Conservation (phyloP, 345 rosid genomes). For the Salix exigua region DNA sequence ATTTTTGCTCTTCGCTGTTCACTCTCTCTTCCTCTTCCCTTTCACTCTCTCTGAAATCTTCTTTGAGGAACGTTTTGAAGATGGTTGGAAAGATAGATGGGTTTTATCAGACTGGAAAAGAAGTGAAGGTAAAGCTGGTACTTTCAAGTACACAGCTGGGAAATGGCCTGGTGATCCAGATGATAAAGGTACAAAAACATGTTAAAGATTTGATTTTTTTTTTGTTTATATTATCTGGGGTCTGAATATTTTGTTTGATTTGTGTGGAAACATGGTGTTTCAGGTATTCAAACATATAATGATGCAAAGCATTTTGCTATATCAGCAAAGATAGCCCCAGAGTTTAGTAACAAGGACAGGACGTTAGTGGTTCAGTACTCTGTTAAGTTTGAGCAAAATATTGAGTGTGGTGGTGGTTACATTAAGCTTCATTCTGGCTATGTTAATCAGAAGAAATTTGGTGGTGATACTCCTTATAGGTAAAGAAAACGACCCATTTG, state of each 20-base stretch:
- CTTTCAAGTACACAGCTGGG: conserved; percentile 22
- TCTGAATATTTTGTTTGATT: neutral
- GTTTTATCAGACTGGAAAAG: conserved; percentile 34
- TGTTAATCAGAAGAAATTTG: conserved; percentile 95
- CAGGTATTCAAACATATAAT: conserved; percentile 79
- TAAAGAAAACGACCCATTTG: conserved; percentile 13
- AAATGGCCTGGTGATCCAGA: conserved; percentile 21
- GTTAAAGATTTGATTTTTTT: neutral
- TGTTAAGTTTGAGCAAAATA: conserved; percentile 79
- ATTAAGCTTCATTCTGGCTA: conserved; percentile 90
- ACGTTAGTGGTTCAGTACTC: conserved; percentile 90
- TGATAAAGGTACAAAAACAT: conserved; percentile 16
- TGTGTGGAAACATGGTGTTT: conserved; percentile 9
- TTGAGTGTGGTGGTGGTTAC: conserved; percentile 97
- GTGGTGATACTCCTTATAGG: conserved; percentile 99
- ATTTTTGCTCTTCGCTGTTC: neutral
- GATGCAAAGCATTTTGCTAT: conserved; percentile 86
- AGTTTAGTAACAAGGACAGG: conserved; percentile 77
- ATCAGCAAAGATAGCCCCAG: conserved; percentile 76
- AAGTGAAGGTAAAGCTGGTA: conserved; percentile 22
- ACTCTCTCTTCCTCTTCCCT: conserved; percentile 2
- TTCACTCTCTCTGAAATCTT: neutral
- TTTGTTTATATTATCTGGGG: neutral
- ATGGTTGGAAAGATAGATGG: conserved; percentile 94
- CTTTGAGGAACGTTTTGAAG: conserved; percentile 30